Evolutionary conservation across 108 stramenopile species (phyloP).

Genomic region (Nannochloropsis gaditana): DNA sequence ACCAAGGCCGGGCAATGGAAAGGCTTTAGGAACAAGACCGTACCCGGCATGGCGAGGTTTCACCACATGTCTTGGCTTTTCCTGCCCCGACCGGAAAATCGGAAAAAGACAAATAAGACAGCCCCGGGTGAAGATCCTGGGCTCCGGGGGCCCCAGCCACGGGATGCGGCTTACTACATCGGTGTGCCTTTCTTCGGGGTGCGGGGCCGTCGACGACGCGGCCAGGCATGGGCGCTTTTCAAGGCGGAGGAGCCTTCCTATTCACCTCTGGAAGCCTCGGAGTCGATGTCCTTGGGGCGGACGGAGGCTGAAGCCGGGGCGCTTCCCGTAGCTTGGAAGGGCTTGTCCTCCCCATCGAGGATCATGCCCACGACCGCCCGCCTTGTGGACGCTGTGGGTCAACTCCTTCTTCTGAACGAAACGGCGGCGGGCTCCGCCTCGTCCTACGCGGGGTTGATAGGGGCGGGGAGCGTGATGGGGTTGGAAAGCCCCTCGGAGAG

Average conservation of each 20-base stretch:
- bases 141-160: background rate
- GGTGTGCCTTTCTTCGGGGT: background rate
- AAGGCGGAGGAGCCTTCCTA: background rate
- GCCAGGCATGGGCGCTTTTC: background rate
- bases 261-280: background rate
- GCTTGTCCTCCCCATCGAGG: no score
- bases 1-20: background rate
- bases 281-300: background rate
- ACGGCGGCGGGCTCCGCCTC: background rate
- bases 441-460: background rate
- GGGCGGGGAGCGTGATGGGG: background rate
- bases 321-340: no score
- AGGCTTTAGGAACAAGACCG: background rate
- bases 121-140: background rate
- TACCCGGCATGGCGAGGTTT: background rate
- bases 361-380: background rate
- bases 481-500: background rate
- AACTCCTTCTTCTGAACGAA: conserved; percentile 6
- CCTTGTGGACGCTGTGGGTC: background rate
- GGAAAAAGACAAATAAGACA: background rate
- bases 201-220: background rate
- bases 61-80: background rate
- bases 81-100: background rate
- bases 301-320: background rate
- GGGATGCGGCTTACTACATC: conserved; percentile 19